phyloP scores from a whole-genome alignment of 257 asterid species.

The Plantago major region DNA sequence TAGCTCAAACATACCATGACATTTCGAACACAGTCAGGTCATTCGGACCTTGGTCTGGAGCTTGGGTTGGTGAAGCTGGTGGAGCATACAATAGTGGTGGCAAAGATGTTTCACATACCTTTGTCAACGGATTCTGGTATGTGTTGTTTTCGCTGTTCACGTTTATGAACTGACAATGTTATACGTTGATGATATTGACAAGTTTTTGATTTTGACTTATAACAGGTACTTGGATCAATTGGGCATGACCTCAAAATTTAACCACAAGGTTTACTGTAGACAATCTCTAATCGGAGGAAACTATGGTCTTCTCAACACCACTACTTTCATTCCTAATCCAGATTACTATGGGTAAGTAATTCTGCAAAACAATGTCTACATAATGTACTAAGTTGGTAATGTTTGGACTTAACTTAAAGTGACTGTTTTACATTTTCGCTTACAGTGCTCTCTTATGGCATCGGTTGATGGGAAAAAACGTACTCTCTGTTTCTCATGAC shows the following conservation, averaged over 20 bases:
- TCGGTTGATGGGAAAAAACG: conserved; percentile 67
- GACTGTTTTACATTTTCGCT: background rate
- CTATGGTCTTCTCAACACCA: conserved; percentile 69
- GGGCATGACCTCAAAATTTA: conserved; percentile 76
- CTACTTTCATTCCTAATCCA: conserved; percentile 71
- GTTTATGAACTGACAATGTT: background rate
- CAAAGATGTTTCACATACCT: conserved; percentile 60
- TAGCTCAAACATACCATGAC: conserved; percentile 46
- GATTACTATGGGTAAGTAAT: conserved; percentile 70
- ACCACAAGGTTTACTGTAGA: conserved; percentile 78
- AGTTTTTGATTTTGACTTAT: background rate
- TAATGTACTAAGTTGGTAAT: background rate
- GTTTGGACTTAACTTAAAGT: background rate
- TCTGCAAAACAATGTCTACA: background rate
- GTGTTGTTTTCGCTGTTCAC: background rate
- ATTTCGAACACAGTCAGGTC: conserved; percentile 26
- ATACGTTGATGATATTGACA: background rate
- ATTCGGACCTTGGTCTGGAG: conserved; percentile 57
- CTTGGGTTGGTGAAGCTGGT: conserved; percentile 93
- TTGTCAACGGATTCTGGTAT: conserved; percentile 83
- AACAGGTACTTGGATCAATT: conserved; percentile 87
- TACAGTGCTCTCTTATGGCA: conserved; percentile 74
- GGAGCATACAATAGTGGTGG: conserved; percentile 93
- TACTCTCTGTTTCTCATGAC: conserved; percentile 48
- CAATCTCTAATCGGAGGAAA: conserved; percentile 86